Evolutionary conservation across 371 early-diverging fungal species (phyloP), one percentile per base, ranked within the genome.

Genomic region (Nematocida sp.): DNA sequence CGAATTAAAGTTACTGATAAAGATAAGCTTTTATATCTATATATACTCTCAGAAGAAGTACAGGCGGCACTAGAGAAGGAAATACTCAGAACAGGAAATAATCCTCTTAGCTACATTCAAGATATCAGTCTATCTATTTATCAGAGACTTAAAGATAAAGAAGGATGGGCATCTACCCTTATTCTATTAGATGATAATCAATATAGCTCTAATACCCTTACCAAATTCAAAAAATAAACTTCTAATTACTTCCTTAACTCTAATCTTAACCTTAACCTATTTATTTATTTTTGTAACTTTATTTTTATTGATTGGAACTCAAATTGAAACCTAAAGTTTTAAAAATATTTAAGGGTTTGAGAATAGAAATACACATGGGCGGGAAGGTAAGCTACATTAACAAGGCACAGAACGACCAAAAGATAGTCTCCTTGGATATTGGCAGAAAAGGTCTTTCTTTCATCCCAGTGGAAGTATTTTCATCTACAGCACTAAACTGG

Each of bases 401-500:
- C 43, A 70, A 60, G 51, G 35, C 47, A 35, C 74, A 70, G 19
- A 23, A 58, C n/a, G 74, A 70, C 31, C 58, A 70, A 34, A 70
- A 70, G 46, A 47, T 70, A n/a, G 29, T 70, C 13, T 70, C 74
- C 1, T 31, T 70, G 55, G 74, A 70, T 32, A 70, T 70, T 60
- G 74, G 74, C 11, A 58, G 55, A 29, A 75, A 75, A 63, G 63
- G 64, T 1, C 57, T 75, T 7, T 45, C 52, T 5, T 25, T 41
- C 27, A 75, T 75, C 5, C 76, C 76, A 19, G 63, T 23, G 23
- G 76, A 75, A 53, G 76, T 63, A 15, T 75, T 75, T 51, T 53
- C 43, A 31, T 63, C 63, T 19, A 35, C 76, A n/a, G 49, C 76
- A 11, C 55, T 77, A 19, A 65, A 78, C 53, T 83, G 83, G 83